Conservation (phyloP, 2,329 filamentous ascomycete genomes). For the Dothideomycetidae sp. region DNA sequence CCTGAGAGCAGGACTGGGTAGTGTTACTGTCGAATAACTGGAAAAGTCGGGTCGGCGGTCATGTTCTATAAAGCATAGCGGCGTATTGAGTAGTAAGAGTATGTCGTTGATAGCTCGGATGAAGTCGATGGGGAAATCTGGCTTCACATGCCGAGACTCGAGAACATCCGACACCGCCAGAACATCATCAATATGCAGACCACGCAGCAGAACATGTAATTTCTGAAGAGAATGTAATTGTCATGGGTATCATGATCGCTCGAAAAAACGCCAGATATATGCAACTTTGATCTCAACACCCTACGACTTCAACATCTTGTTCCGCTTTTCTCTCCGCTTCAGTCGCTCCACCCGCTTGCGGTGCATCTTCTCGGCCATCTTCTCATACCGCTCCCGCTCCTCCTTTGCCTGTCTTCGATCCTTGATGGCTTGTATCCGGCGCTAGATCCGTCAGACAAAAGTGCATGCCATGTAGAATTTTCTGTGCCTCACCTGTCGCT, state of each 20-base stretch:
- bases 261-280: slow-evolving; percentile 7
- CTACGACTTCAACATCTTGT: slow-evolving; percentile 52
- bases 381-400: slow-evolving; percentile 82
- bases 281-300: not conserved
- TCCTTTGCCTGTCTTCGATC: slow-evolving; percentile 80
- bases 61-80: no score
- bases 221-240: no score
- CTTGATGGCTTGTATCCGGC: slow-evolving; percentile 63
- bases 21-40: no score
- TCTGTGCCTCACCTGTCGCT: slow-evolving; percentile 66
- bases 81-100: no score
- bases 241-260: slow-evolving; percentile 8
- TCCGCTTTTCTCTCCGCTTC: slow-evolving; percentile 93
- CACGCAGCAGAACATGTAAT: no score
- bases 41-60: no score
- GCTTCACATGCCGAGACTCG: no score
- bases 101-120: no score
- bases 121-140: no score
- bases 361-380: slow-evolving; percentile 97
- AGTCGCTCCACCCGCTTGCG: slow-evolving; percentile 82
- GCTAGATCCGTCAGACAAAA: slow-evolving; percentile 33
- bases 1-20: no score
- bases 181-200: no score
- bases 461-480: not conserved
- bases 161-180: no score